Conservation (phyloP, 306 rosid species). For the Medicago arabica region DNA sequence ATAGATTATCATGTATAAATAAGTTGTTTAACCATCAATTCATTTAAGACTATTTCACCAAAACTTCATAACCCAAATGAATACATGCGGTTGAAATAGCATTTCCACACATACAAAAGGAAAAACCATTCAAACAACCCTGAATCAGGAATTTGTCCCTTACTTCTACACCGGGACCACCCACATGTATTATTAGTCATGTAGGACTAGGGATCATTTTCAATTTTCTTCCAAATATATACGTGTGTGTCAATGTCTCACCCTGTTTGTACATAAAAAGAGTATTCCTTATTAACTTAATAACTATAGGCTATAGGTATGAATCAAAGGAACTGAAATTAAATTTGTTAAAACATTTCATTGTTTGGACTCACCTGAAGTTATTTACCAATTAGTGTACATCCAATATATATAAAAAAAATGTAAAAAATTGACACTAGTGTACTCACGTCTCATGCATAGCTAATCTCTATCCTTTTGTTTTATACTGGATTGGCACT, state of each 20-base stretch:
- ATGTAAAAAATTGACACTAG: background rate
- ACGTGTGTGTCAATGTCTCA: background rate
- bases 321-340: background rate
- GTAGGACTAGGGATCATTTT: background rate
- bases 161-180: constrained; percentile 17
- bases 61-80: constrained; percentile 13
- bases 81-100: background rate
- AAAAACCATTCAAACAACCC: constrained; percentile 19
- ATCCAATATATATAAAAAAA: background rate
- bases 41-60: background rate
- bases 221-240: background rate
- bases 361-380: background rate
- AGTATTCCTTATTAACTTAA: background rate
- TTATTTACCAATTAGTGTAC: background rate
- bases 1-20: background rate
- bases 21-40: background rate
- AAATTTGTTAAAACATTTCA: background rate
- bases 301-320: background rate
- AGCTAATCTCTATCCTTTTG: constrained; percentile 18
- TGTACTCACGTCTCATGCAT: background rate
- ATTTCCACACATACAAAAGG: background rate
- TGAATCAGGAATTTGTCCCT: constrained; percentile 3
- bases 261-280: background rate
- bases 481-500: constrained; percentile 9
- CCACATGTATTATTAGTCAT: constrained; percentile 36